These are phyloP conservation scores for Linnemannia exigua DNA, from an alignment of 192 early-diverging fungal species.

Conservation along the genomic window DNA sequence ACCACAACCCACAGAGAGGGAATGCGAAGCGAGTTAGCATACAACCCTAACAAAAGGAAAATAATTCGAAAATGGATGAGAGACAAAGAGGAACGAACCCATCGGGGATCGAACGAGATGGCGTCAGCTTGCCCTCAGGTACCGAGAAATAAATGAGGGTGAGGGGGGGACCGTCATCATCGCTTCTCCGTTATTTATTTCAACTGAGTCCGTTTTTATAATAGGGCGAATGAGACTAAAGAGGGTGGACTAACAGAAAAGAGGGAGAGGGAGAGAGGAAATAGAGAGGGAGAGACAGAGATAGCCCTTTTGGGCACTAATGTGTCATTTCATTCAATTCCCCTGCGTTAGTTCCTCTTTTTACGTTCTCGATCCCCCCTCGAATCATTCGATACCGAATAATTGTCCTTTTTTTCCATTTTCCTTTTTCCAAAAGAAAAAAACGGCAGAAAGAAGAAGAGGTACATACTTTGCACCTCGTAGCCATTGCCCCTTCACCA, in stretches of 20 bases:
- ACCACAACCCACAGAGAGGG: neutral
- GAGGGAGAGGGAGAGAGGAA: neutral
- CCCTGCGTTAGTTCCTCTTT: too few relatives aligned
- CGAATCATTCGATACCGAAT: constrained; percentile 7
- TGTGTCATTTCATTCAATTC: neutral
- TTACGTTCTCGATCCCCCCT: too few relatives aligned
- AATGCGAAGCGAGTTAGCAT: neutral
- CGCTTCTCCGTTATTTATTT: too few relatives aligned
- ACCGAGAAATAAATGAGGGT: neutral
- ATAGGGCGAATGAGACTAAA: too few relatives aligned
- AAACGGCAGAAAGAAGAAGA: neutral
- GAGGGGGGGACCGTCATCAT: neutral
- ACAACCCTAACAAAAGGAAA: neutral
- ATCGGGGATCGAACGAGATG: constrained; percentile 3
- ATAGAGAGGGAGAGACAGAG: neutral
- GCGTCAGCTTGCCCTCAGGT: neutral
- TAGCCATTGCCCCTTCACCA: too few relatives aligned
- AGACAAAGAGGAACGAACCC: neutral
- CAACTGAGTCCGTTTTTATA: too few relatives aligned
- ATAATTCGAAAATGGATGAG: neutral
- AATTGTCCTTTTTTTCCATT: neutral
- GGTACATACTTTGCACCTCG: neutral
- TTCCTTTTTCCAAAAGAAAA: neutral
- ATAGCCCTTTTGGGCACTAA: neutral
- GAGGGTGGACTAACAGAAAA: too few relatives aligned